Evolutionary conservation across 2,329 filamentous ascomycete genomes (phyloP).

Genomic region (Diplodia corticola): DNA sequence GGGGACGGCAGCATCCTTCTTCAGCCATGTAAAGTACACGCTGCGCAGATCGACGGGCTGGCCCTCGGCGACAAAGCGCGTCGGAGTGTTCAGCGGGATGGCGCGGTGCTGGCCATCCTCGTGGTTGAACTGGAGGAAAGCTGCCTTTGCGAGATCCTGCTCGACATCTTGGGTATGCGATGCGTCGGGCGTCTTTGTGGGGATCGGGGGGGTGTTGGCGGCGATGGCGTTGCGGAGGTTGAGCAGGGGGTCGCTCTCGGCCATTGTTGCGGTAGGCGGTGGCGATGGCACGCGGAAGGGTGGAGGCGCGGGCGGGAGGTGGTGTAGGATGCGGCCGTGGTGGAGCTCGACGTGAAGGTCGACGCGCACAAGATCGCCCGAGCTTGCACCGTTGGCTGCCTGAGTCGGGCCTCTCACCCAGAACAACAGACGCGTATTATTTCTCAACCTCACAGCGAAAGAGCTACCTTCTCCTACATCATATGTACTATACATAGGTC

Average conservation of each 20-base stretch:
- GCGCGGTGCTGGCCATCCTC: slow-evolving; percentile 55
- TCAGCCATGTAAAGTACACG: slow-evolving; percentile 95
- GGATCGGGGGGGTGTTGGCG: slow-evolving; percentile 66
- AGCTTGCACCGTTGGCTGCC: slow-evolving; percentile 15
- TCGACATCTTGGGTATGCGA: slow-evolving; percentile 61
- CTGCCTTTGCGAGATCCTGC: slow-evolving; percentile 59
- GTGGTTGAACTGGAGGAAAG: slow-evolving; percentile 65
- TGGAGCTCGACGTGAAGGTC: slow-evolving; percentile 13
- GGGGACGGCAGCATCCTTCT: slow-evolving; percentile 84
- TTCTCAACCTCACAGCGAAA: too few species aligned
- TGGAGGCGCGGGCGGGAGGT: not conserved
- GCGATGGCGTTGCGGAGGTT: slow-evolving; percentile 83
- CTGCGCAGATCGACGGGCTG: slow-evolving; percentile 81
- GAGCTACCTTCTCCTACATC: too few species aligned
- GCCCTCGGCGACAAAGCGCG: slow-evolving; percentile 76
- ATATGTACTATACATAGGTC: too few species aligned
- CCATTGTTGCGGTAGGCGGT: slow-evolving; percentile 48
- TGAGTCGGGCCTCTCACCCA: not conserved
- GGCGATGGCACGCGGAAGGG: slow-evolving; percentile 1
- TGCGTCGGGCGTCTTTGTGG: slow-evolving; percentile 69
- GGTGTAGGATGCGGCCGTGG: not conserved
- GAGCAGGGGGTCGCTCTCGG: slow-evolving; percentile 71
- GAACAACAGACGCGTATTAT: too few species aligned
- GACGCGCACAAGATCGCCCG: slow-evolving; percentile 9
- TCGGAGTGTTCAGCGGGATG: slow-evolving; percentile 70